Conservation (phyloP, 2,329 filamentous ascomycete genomes). For the Pseudopyrenochaeta lycopersici region DNA sequence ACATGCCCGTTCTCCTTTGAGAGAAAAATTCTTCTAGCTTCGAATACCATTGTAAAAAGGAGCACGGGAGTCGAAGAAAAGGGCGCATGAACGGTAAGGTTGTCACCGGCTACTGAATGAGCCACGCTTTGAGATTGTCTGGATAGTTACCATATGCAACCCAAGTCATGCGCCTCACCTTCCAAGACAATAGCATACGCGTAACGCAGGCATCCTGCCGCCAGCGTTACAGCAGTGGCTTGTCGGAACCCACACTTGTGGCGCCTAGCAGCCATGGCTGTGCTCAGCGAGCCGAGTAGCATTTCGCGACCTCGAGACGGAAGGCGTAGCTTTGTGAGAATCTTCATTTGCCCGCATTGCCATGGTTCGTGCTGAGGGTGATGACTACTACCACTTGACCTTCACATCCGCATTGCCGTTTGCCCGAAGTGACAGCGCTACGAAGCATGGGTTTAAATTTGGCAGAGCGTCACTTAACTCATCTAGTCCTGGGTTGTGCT, state of each 20-base stretch:
- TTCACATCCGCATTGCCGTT: neutral
- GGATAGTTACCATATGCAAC: neutral
- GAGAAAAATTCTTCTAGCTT: neutral
- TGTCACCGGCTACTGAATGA: neutral
- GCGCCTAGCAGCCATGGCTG: conserved; percentile 7
- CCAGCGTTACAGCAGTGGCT: conserved; percentile 20
- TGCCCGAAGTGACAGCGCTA: neutral
- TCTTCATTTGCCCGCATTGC: too few species aligned
- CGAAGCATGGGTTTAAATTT: neutral
- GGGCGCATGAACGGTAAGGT: neutral
- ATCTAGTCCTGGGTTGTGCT: too few species aligned
- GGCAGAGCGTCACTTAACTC: too few species aligned
- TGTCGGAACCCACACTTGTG: conserved; percentile 20
- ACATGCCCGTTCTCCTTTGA: neutral
- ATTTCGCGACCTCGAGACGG: neutral
- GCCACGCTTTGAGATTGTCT: neutral
- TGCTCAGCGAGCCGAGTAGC: neutral
- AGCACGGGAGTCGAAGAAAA: neutral
- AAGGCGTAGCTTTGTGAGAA: neutral
- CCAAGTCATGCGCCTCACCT: conserved; percentile 25
- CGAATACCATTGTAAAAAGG: neutral
- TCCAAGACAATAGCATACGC: conserved; percentile 29
- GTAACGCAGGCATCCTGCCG: conserved; percentile 18
- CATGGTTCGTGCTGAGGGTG: neutral
- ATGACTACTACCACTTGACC: neutral